Percentiles rank a stretch among this genome's conserved stretches.
Evolutionary conservation across 768 basidiomycete genomes (phyloP).

Genomic region (Boletus sp.): DNA sequence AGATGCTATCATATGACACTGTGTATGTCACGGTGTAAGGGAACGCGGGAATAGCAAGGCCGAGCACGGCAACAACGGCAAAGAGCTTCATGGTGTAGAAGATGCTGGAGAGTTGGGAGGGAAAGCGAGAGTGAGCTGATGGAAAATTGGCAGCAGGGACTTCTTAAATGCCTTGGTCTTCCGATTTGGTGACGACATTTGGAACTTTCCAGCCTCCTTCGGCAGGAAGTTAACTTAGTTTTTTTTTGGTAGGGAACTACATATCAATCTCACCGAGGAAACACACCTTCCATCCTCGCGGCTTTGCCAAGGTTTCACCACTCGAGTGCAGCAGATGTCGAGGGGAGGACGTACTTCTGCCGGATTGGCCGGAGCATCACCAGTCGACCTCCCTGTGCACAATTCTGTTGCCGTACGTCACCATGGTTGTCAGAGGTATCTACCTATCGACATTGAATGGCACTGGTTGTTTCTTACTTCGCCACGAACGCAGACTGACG

Average conservation of each 20-base stretch:
- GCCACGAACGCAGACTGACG: neutral
- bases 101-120: neutral
- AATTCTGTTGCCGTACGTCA: neutral
- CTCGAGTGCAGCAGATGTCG: neutral
- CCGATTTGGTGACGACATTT: neutral
- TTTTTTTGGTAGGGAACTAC: neutral
- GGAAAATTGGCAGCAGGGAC: neutral
- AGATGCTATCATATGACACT: constrained; percentile 45
- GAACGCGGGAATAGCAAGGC: constrained; percentile 4
- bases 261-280: neutral
- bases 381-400: no score
- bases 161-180: constrained; percentile 1
- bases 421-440: neutral
- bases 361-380: neutral
- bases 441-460: neutral
- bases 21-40: constrained; percentile 13
- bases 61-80: neutral
- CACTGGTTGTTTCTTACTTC: neutral
- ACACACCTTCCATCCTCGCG: neutral
- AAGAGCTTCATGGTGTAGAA: constrained; percentile 11
- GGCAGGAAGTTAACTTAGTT: neutral
- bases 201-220: neutral
- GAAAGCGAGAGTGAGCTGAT: neutral
- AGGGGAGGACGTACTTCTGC: neutral
- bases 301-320: neutral